Base-by-base conservation (phyloP, 1,284 basidiomycete species). In the Chalciporus sp. region DNA sequence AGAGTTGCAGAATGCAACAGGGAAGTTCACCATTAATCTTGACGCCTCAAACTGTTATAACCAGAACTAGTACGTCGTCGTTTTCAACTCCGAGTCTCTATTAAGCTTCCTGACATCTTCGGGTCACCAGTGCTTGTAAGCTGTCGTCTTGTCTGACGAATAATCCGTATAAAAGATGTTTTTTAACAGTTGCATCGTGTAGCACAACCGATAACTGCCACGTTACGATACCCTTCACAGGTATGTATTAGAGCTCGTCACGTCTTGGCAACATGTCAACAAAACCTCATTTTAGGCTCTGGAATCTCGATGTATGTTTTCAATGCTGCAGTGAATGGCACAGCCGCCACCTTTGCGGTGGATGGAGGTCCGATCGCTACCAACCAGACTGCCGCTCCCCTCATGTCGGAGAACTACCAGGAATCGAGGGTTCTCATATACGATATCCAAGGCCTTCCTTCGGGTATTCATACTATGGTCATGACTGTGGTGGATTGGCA, bases 261-360 rank as follows among this genome's bases (percentile, higher is more conserved):
- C 4, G 16, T 9, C 23, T 10, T 31, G 20, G 0, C 11, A 19
- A 4, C n/a, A 16, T 5, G 9, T 39, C 20, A 42, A 51, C 19
- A 65, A 7, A 12, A 6, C 26, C 48, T 17, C 7, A 42, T 17
- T 14, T 16, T 12, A 66, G 64, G 64, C 17, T 66, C 64, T 1
- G 65, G 63, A 12, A 66, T 65, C 45, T 51, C 55, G 27, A 59
- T 65, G 50, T 68, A 68, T 47, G 64, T 69, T 39, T 66, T 56
- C 39, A 66, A 42, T 8, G 65, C 67, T 1, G 67, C 67, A 1
- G 2, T 27, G 0, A 41, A 53, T 20, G 64, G 67, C 49, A 62
- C 60, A 44, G 44, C 56, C 8, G 65, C 65, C 33, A 62, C 53
- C 44, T 67, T 59, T 55, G 49, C 60, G 7, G 14, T 66, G 19